phyloP scores from a whole-genome alignment of 352 stramenopile genomes.

The Pythium sp. region DNA sequence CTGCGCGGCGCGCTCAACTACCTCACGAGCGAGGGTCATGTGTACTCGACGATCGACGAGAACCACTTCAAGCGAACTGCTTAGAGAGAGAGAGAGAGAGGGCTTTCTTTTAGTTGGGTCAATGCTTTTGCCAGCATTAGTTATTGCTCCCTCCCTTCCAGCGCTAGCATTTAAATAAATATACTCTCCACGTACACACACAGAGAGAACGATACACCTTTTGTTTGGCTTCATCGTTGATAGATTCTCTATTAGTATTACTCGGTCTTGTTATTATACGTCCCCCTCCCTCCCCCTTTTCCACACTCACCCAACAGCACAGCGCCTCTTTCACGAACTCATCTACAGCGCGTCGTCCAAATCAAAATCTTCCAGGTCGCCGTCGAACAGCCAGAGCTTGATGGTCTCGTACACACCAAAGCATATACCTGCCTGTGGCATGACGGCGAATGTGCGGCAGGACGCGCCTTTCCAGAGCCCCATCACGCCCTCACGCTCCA shows the following conservation, averaged over 20 bases:
- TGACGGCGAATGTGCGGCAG: constrained; percentile 68
- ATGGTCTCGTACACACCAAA: constrained; percentile 88
- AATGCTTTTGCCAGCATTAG: background rate
- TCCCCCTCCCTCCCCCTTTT: background rate
- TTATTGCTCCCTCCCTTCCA: background rate
- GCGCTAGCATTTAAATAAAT: background rate
- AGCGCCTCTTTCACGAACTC: background rate
- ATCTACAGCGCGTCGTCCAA: constrained; percentile 34
- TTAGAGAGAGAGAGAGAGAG: constrained; percentile 33
- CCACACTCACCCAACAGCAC: background rate
- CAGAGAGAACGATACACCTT: background rate
- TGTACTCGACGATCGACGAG: constrained; percentile 92
- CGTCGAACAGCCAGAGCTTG: constrained; percentile 66
- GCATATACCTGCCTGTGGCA: constrained; percentile 78
- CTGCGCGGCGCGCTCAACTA: constrained; percentile 71
- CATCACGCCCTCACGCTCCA: constrained; percentile 46
- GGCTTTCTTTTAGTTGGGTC: background rate
- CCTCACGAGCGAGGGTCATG: constrained; percentile 84
- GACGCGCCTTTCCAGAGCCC: constrained; percentile 72
- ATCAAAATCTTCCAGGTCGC: constrained; percentile 68
- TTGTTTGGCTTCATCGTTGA: background rate
- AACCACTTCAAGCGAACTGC: constrained; percentile 88
- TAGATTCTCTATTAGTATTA: constrained; percentile 18
- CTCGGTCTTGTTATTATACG: constrained; percentile 16
- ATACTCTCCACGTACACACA: background rate